phyloP scores from a whole-genome alignment of 257 asterid genomes.

The Apocynum venetum region DNA sequence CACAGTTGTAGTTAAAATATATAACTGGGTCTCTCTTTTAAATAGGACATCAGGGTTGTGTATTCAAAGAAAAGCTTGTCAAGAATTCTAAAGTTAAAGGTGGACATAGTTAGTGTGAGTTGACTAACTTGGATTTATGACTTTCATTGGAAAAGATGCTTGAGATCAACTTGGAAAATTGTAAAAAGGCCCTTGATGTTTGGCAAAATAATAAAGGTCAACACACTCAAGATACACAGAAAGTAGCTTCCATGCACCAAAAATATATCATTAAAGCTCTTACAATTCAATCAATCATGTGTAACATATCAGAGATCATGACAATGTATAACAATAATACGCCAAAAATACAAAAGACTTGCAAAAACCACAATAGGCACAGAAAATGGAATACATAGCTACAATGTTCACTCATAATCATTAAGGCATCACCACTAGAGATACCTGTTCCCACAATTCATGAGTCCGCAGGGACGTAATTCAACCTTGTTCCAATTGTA shows the following conservation, averaged over 20 bases:
- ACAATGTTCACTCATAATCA: neutral
- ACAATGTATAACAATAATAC: neutral
- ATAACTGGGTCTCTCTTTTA: neutral
- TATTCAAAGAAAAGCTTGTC: neutral
- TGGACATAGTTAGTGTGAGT: neutral
- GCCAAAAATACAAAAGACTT: neutral
- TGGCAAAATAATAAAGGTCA: neutral
- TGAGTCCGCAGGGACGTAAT: slow-evolving; percentile 64
- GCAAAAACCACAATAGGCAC: neutral
- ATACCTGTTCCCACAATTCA: slow-evolving; percentile 89
- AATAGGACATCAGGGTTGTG: neutral
- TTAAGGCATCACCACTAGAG: slow-evolving; percentile 13
- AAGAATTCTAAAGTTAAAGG: neutral
- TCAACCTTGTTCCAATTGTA: slow-evolving; percentile 61
- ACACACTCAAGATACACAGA: neutral
- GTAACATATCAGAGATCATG: neutral
- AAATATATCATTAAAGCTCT: neutral
- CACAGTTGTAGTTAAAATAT: neutral
- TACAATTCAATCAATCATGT: neutral
- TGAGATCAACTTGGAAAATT: neutral
- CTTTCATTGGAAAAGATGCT: neutral
- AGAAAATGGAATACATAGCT: neutral
- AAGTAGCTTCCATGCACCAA: neutral
- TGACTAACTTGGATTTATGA: neutral
- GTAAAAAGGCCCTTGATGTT: neutral